These are phyloP conservation scores for Hericium erinaceus DNA, from an alignment of 768 basidiomycete genomes.

Conservation along the genomic window DNA sequence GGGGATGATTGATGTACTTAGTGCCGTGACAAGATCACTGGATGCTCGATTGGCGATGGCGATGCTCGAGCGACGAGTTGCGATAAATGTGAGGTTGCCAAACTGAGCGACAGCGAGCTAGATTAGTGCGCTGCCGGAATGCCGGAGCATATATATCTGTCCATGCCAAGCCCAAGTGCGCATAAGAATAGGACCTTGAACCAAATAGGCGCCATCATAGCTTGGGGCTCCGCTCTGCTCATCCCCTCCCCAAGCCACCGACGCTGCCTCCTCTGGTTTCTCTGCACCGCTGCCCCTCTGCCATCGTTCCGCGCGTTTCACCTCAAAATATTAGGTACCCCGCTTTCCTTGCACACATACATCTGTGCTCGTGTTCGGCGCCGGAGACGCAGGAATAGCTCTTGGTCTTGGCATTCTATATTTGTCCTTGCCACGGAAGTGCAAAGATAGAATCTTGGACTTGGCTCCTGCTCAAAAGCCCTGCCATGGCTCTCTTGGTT, in stretches of 20 bases:
- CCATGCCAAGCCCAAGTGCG: no score
- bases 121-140: no score
- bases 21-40: background rate
- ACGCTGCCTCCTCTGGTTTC: no score
- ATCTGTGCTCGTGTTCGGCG: background rate
- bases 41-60: background rate
- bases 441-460: conserved; percentile 9
- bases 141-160: no score
- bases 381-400: conserved; percentile 10
- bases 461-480: conserved; percentile 15
- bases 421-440: conserved; percentile 11
- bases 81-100: no score
- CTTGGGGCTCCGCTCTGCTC: no score
- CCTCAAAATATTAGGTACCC: background rate
- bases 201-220: no score
- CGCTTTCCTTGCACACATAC: background rate
- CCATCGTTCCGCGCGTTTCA: background rate
- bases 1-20: no score
- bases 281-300: no score
- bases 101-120: no score
- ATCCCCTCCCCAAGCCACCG: no score
- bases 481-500: conserved; percentile 1
- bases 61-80: background rate
- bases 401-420: conserved; percentile 16
- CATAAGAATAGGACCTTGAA: no score